Evolutionary conservation across 257 asterid species (phyloP).

Genomic region (Nicotiana sylvestris): DNA sequence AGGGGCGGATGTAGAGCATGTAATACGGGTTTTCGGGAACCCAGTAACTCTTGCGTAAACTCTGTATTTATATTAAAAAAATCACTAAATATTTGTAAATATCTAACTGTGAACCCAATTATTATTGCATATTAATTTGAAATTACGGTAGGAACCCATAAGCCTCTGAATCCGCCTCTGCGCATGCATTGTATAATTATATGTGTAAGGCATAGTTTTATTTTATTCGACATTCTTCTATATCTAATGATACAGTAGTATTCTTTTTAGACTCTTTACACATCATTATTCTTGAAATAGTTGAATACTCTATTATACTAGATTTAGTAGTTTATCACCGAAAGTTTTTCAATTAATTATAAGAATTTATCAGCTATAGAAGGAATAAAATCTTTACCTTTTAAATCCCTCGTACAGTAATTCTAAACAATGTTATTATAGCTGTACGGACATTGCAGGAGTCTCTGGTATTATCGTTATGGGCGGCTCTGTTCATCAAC

Average conservation of each 20-base stretch:
- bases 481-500: conserved; percentile 24
- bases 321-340: background rate
- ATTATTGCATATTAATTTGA: no score
- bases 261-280: background rate
- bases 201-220: background rate
- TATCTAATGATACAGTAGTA: background rate
- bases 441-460: conserved; percentile 15
- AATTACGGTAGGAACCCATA: no score
- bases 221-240: background rate
- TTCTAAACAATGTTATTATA: conserved; percentile 20
- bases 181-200: no score
- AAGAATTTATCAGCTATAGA: conserved; percentile 15
- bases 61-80: no score
- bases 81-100: no score
- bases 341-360: conserved; percentile 14
- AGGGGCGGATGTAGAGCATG: no score
- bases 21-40: no score
- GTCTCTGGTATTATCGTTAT: background rate
- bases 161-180: no score
- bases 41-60: no score
- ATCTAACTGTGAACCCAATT: no score
- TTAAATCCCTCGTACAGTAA: conserved; percentile 22
- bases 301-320: conserved; percentile 17
- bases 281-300: conserved; percentile 7
- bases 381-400: conserved; percentile 34